Percentiles rank a stretch among this genome's conserved stretches.
phyloP scores from a whole-genome alignment of 2,329 filamentous ascomycete species.

The Microdochium bolleyi region DNA sequence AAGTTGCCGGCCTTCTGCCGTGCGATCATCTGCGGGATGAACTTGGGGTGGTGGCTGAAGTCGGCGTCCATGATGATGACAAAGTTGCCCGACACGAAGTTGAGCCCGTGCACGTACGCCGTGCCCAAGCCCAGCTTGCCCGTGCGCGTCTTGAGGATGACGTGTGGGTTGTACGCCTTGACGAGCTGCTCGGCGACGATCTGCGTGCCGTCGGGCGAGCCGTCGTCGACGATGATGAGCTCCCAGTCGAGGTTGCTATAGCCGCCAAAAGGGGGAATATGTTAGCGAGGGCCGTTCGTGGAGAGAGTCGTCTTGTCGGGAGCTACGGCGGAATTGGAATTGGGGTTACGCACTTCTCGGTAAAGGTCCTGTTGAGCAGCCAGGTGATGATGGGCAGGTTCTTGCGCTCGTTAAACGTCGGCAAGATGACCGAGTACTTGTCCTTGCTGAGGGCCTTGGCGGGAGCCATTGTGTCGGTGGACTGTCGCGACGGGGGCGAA shows the following conservation, averaged over 20 bases:
- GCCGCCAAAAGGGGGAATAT: not conserved
- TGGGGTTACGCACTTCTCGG: constrained; percentile 70
- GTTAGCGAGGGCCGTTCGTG: not conserved
- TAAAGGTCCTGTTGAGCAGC: constrained; percentile 89
- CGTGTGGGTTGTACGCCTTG: constrained; percentile 71
- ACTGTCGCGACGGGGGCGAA: not conserved
- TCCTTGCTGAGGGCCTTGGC: constrained; percentile 36
- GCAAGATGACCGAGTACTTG: constrained; percentile 96
- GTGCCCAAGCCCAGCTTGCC: constrained; percentile 97
- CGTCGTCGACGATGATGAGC: constrained; percentile 96
- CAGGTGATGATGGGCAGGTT: constrained; percentile 95
- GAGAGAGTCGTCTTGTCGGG: not conserved
- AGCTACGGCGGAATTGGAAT: not conserved
- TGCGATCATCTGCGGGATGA: constrained; percentile 89
- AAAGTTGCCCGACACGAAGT: constrained; percentile 86
- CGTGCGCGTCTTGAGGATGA: constrained; percentile 77
- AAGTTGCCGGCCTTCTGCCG: constrained; percentile 70
- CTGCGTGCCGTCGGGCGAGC: constrained; percentile 91
- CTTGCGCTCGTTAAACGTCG: constrained; percentile 96
- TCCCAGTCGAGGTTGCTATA: constrained; percentile 88
- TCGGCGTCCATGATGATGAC: constrained; percentile 99
- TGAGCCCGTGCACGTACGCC: constrained; percentile 88
- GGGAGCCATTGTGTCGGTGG: constrained; percentile 34
- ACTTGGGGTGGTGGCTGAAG: constrained; percentile 98
- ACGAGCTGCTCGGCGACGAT: constrained; percentile 85